Percentiles rank a stretch among this genome's conserved stretches.
phyloP scores from a whole-genome alignment of 768 basidiomycete species.

The Boletales sp. region DNA sequence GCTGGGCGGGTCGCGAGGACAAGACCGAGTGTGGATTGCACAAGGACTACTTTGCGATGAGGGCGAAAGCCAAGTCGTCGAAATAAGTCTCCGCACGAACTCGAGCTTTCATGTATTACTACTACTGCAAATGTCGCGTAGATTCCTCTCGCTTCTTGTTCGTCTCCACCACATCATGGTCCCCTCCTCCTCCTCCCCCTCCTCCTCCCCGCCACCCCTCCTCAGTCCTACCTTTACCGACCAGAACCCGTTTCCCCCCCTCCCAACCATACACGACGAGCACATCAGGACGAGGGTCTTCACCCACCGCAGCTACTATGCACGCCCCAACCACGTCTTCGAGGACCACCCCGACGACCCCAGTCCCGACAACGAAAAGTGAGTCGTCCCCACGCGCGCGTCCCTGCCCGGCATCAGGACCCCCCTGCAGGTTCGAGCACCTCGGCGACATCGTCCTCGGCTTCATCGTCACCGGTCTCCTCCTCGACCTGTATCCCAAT shows the following conservation, averaged over 20 bases:
- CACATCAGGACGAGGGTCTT: constrained; percentile 56
- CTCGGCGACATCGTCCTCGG: constrained; percentile 73
- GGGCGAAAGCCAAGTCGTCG: constrained; percentile 16
- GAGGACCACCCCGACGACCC: constrained; percentile 71
- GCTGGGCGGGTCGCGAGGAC: constrained; percentile 80
- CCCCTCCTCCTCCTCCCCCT: no score
- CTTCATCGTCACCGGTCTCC: constrained; percentile 60
- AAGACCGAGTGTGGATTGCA: constrained; percentile 98
- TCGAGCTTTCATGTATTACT: no score
- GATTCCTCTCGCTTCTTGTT: no score
- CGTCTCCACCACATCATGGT: neutral
- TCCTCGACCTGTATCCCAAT: constrained; percentile 62
- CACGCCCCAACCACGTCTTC: constrained; percentile 69
- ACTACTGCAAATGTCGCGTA: no score
- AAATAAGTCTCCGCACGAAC: no score
- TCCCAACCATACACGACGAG: constrained; percentile 52
- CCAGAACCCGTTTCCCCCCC: constrained; percentile 42
- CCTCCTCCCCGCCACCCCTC: neutral
- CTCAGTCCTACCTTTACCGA: constrained; percentile 30
- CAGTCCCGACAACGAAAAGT: constrained; percentile 84
- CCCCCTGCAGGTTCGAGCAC: constrained; percentile 57
- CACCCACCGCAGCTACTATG: constrained; percentile 72
- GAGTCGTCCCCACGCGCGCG: constrained; percentile 9
- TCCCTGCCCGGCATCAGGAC: no score
- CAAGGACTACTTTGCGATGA: constrained; percentile 83